A percentile compares a stretch with the other conserved stretches of the same genome.
Evolutionary conservation across 768 basidiomycete genomes (phyloP).

Genomic region (Amanita subjunquillea): DNA sequence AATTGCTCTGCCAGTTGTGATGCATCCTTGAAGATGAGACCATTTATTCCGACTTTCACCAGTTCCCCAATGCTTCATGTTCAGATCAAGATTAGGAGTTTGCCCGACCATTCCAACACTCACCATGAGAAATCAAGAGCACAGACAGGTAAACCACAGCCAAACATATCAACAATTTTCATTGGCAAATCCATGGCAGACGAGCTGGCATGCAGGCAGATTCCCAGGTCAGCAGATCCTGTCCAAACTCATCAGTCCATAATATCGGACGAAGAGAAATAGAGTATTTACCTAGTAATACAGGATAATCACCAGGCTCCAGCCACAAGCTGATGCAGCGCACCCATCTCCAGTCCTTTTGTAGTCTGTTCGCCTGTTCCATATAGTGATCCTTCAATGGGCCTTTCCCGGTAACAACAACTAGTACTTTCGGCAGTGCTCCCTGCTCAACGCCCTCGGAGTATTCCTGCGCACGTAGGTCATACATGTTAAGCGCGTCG

Average conservation of each 20-base stretch:
- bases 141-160: slow-evolving; percentile 89
- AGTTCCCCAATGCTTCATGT: slow-evolving; percentile 67
- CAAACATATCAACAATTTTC: slow-evolving; percentile 99
- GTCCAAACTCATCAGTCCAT: background rate
- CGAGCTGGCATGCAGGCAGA: slow-evolving; percentile 85
- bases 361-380: slow-evolving; percentile 45
- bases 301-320: slow-evolving; percentile 83
- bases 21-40: slow-evolving; percentile 63
- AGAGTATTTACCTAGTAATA: slow-evolving; percentile 52
- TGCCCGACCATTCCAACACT: slow-evolving; percentile 11
- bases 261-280: background rate
- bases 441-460: slow-evolving; percentile 7
- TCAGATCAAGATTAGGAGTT: background rate
- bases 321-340: slow-evolving; percentile 80
- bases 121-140: slow-evolving; percentile 83
- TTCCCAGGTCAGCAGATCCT: slow-evolving; percentile 89
- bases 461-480: slow-evolving; percentile 36
- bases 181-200: slow-evolving; percentile 91
- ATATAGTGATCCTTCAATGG: slow-evolving; percentile 70
- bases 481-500: slow-evolving; percentile 62
- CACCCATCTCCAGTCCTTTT: slow-evolving; percentile 68
- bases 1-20: slow-evolving; percentile 63
- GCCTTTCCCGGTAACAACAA: slow-evolving; percentile 88
- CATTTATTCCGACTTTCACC: slow-evolving; percentile 78
- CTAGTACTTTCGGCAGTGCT: slow-evolving; percentile 63